Conservation (phyloP, 768 basidiomycete genomes). For the Mycena albidolilacea region DNA sequence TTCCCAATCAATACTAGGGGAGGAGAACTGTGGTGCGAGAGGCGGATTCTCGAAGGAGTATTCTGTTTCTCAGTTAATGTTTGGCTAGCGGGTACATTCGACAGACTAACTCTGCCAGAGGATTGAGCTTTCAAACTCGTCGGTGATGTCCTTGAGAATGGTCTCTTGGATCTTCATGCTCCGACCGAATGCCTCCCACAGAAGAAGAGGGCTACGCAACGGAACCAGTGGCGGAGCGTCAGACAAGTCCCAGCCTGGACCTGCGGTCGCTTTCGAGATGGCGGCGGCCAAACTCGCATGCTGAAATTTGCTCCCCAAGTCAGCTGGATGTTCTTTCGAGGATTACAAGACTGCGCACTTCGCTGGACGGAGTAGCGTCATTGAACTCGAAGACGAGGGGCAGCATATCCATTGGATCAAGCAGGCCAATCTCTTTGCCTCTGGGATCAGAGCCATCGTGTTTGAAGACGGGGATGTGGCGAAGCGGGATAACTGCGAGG, state of each 20-base stretch:
- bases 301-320: conserved; percentile 41
- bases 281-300: conserved; percentile 45
- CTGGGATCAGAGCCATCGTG: conserved; percentile 48
- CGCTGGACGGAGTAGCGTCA: conserved; percentile 19
- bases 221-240: conserved; percentile 42
- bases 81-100: background rate
- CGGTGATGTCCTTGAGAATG: conserved; percentile 58
- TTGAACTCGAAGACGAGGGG: conserved; percentile 56
- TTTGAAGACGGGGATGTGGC: conserved; percentile 63
- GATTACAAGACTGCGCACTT: conserved; percentile 20
- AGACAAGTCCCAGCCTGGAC: conserved; percentile 47
- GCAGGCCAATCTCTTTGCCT: conserved; percentile 60
- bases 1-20: conserved; percentile 71
- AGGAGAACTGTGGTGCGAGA: conserved; percentile 57
- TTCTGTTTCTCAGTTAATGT: conserved; percentile 43
- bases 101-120: conserved; percentile 65
- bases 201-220: conserved; percentile 52
- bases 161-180: conserved; percentile 52
- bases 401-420: conserved; percentile 71
- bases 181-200: conserved; percentile 62
- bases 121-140: conserved; percentile 65
- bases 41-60: conserved; percentile 68
- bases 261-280: conserved; percentile 46
- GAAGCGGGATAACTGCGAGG: conserved; percentile 64
- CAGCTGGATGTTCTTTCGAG: background rate